Evolutionary conservation across 1,284 basidiomycete genomes (phyloP).

Genomic region (Ganoderma lucidum): DNA sequence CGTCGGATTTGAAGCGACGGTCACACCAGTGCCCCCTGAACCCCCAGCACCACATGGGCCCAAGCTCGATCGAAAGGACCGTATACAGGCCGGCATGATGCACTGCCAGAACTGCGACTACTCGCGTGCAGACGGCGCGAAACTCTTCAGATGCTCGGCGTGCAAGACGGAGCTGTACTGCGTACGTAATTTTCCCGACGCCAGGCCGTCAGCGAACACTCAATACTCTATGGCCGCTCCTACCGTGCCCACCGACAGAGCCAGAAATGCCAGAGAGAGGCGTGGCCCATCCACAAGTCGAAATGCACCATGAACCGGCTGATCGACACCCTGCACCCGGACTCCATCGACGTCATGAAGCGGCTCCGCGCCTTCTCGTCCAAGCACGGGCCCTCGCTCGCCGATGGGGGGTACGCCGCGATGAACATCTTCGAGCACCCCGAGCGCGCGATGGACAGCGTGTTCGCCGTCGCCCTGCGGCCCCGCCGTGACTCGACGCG

Average conservation of each 20-base stretch:
- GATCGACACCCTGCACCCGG: conserved; percentile 9
- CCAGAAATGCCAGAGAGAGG: conserved; percentile 35
- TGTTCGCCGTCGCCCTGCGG: conserved; percentile 32
- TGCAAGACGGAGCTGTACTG: conserved; percentile 37
- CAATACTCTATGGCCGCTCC: too few relatives aligned
- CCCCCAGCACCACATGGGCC: background rate
- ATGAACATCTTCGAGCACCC: conserved; percentile 29
- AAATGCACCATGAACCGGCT: conserved; percentile 30
- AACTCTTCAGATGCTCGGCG: conserved; percentile 28
- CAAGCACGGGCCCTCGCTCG: conserved; percentile 36
- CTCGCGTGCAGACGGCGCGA: conserved; percentile 24
- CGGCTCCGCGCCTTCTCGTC: conserved; percentile 34
- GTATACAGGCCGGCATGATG: conserved; percentile 11
- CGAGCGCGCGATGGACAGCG: conserved; percentile 24
- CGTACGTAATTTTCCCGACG: conserved; percentile 16
- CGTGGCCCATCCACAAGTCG: conserved; percentile 34
- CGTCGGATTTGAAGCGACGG: background rate
- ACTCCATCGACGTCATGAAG: conserved; percentile 18
- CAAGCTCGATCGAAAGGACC: conserved; percentile 5
- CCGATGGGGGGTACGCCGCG: conserved; percentile 31
- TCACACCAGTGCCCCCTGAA: background rate
- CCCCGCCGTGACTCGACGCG: conserved; percentile 21
- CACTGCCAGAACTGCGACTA: conserved; percentile 34
- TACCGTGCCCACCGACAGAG: conserved; percentile 28
- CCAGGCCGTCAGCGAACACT: background rate